Evolutionary conservation across 257 asterid genomes (phyloP), one percentile per base, ranked within the genome.

Genomic region (Ehretia macrophylla): DNA sequence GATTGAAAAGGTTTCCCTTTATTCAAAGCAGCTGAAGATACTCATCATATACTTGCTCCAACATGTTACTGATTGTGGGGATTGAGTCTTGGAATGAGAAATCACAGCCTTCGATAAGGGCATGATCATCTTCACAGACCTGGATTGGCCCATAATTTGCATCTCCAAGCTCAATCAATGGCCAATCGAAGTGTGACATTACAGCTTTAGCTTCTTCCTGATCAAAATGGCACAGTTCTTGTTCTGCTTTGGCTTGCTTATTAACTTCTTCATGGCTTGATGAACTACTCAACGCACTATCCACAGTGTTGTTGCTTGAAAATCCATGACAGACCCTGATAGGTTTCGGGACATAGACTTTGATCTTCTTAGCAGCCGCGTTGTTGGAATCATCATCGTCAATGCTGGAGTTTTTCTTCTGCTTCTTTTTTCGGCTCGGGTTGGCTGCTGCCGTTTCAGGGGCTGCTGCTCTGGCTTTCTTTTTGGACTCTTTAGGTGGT

Each of bases 41-140:
- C 66, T 86, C 95, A 57, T 86, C 77, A 58, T 84, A 84, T 44
- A 86, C 81, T 49, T 64, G 54, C 4, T 81, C 85, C 66, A 68
- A 35, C 83, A 74, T 37, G 60, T 66, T 38, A n/a, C 71, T 81
- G 40, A 63, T 72, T 27, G 67, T 21, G 17, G 58, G 50, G 11
- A 23, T 61, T 8, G 38, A 37, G 37, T 32, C 69, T 8, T 64
- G 56, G 11, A 68, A 38, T 21, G 50, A 49, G 14, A 52, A 45
- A 51, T 65, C 38, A 11, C 37, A 63, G 13, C 32, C 65, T 11
- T 47, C 23, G 14, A 75, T 55, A 1, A 75, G 60, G 19, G 58
- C 75, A 17, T 39, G 51, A 55, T 55, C 74, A 21, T 56, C 76
- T 17, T 56, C 55, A 12, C 16, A 53, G 18, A 58, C 17, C 14